A percentile compares a stretch with the other conserved stretches of the same genome.
phyloP scores from a whole-genome alignment of 768 basidiomycete species.

The Rhodotorula kratochvilovae region DNA sequence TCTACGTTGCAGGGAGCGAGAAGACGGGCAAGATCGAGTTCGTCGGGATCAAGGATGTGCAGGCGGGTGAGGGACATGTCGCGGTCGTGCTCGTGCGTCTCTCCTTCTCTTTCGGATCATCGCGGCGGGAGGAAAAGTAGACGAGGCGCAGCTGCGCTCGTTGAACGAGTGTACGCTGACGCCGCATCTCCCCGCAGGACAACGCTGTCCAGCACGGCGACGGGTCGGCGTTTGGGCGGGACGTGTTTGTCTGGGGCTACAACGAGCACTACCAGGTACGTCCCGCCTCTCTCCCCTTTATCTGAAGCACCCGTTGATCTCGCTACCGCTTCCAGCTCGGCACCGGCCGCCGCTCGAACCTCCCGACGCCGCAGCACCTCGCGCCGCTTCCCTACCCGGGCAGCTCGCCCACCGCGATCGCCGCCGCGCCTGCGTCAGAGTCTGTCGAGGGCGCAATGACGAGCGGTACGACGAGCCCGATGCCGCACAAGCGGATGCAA shows the following conservation, averaged over 20 bases:
- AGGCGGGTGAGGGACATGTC: constrained; percentile 37
- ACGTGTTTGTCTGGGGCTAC: constrained; percentile 41
- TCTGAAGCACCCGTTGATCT: no score
- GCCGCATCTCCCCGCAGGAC: background rate
- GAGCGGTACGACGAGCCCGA: constrained; percentile 47
- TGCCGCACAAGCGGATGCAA: constrained; percentile 50
- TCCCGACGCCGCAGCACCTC: constrained; percentile 50
- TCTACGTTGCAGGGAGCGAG: constrained; percentile 36
- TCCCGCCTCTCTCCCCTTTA: background rate
- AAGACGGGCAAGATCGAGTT: constrained; percentile 16
- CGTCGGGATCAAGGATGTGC: constrained; percentile 39
- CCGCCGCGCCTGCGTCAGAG: background rate
- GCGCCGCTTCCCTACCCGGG: constrained; percentile 43
- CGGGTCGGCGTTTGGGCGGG: constrained; percentile 33
- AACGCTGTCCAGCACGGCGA: constrained; percentile 36
- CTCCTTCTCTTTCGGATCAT: no score
- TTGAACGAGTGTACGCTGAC: background rate
- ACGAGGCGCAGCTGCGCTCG: no score
- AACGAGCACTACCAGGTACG: constrained; percentile 39
- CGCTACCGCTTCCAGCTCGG: constrained; percentile 51
- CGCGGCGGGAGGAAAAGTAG: no score
- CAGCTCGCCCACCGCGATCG: background rate
- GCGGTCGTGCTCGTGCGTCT: constrained; percentile 35
- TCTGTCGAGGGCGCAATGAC: background rate
- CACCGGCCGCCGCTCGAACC: constrained; percentile 49